Evolutionary conservation across 164 flowering plant genomes (phyloP), one percentile per base, ranked within the genome.

Genomic region (Annona squamosa): DNA sequence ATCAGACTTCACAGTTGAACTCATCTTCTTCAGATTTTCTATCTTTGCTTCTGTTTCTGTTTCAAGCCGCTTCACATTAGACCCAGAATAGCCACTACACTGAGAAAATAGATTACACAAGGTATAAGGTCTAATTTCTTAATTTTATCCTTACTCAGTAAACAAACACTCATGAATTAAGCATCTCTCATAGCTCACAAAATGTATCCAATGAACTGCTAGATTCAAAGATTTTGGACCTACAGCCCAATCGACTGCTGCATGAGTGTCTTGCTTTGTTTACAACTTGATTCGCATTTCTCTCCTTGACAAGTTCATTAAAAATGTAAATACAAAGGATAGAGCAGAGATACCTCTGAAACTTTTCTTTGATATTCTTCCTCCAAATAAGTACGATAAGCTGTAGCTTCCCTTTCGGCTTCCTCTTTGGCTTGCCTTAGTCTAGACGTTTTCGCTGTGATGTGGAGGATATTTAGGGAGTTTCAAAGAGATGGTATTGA

Each of bases 401-500:
- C 75, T 3, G 80, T 74, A 3, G 79, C 81, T 45, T 90, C 92
- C 48, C 57, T 81, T 52, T 85, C 87, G 18, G 92, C 95, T 82
- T 90, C 95, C 2, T 85, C 87, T 75, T 87, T 87, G n/a, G 95
- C 92, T 77, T 90, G 92, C 78, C 74, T 89, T 75, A 89, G 67
- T 73, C 90, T 86, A 12, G 79, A 3, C 77, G 75, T 74, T 80
- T 86, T 89, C 72, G 73, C 92, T 89, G 73, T 64, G 72, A 43
- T 17, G 10, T 57, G 63, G 46, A 75, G 59, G 43, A 12, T 6
- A 48, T 2, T n/a, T 62, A 9, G 41, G 3, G n/a, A 45, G 71
- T 68, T 4, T 1, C 26, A 19, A 3, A 59, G 2, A 57, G n/a
- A 70, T 48, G 9, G 52, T 48, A 48, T 4, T 26, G 37, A 26